These are phyloP conservation scores for Chalaropsis ovoidea DNA, from an alignment of 2,329 filamentous ascomycete species.

Conservation along the genomic window DNA sequence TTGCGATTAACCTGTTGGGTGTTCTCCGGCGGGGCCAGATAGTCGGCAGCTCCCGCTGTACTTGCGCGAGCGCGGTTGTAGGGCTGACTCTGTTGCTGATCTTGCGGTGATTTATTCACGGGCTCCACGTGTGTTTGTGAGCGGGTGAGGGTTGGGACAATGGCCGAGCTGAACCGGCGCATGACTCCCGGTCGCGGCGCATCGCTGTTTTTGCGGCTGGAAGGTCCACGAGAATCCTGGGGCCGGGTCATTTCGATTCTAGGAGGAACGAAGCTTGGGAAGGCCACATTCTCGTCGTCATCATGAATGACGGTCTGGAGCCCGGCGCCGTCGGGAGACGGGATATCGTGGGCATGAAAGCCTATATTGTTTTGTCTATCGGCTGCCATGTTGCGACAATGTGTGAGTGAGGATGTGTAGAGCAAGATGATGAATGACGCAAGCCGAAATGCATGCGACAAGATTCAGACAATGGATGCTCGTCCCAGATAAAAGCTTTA, in stretches of 20 bases:
- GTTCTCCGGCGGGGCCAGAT: not conserved
- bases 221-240: not conserved
- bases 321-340: not conserved
- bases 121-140: not conserved
- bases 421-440: not conserved
- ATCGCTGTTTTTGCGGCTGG: not conserved
- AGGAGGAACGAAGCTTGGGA: slow-evolving; percentile 16
- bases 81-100: not conserved
- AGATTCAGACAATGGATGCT: not conserved
- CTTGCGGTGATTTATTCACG: not conserved
- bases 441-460: not conserved
- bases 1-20: not conserved
- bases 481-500: not conserved
- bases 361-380: not conserved
- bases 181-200: not conserved
- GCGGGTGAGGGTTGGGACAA: not conserved
- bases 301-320: slow-evolving; percentile 8
- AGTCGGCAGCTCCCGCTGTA: not conserved
- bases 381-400: not conserved
- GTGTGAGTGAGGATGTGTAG: not conserved
- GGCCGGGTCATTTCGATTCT: slow-evolving; percentile 15
- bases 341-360: slow-evolving; percentile 10
- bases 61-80: not conserved
- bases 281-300: not conserved
- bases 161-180: not conserved